A percentile compares a stretch with the other conserved stretches of the same genome.
Conservation (phyloP, 1,139 yeast species). For the Debaryomyces fabryi region DNA sequence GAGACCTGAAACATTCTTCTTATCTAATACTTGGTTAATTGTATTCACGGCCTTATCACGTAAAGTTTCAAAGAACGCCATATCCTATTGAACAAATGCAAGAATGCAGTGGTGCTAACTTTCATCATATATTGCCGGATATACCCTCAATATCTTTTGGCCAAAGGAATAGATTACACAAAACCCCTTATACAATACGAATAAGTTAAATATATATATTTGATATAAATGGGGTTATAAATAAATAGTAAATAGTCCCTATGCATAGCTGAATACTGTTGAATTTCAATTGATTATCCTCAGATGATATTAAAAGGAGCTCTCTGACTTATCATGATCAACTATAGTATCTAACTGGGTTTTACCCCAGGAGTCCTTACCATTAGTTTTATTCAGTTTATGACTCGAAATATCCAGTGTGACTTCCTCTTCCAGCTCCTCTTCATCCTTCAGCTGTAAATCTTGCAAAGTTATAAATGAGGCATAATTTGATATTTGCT, state of each 20-base stretch:
- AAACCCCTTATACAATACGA: not conserved
- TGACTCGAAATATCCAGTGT: not conserved
- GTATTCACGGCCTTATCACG: conserved; percentile 52
- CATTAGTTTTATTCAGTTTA: not conserved
- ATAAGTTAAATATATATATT: not conserved
- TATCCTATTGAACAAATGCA: conserved; percentile 16
- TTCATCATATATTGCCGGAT: not conserved
- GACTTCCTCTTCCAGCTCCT: conserved; percentile 11
- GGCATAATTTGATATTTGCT: conserved; percentile 46
- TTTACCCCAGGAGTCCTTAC: not conserved
- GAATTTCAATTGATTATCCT: not conserved
- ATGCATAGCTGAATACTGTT: not conserved
- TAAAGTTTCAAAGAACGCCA: conserved; percentile 55
- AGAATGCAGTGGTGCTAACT: not conserved
- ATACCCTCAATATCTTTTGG: not conserved
- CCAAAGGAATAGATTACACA: not conserved
- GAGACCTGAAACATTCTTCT: conserved; percentile 37
- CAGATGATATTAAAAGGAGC: not conserved
- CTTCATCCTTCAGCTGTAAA: conserved; percentile 36
- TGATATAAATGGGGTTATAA: not conserved
- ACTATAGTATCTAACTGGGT: not conserved
- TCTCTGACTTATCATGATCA: not conserved
- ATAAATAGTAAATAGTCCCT: not conserved
- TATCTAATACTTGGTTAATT: conserved; percentile 44
- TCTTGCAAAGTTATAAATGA: conserved; percentile 44